These are phyloP conservation scores for Amanita pseudoporphyria DNA, from an alignment of 768 basidiomycete species.

Conservation along the genomic window DNA sequence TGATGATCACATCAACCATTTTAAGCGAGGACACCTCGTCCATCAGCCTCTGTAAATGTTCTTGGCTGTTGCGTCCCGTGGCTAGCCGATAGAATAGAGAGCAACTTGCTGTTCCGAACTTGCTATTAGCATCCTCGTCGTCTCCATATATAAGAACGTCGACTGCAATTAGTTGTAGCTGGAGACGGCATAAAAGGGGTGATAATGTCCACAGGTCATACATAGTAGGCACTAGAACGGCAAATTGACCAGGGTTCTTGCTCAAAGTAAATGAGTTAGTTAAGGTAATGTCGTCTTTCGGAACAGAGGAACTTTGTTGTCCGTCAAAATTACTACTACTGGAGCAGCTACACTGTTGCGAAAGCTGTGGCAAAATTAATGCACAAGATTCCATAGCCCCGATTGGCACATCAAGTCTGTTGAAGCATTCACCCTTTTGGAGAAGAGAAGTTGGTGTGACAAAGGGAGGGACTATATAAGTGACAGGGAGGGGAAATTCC, in stretches of 20 bases:
- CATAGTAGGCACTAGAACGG: constrained; percentile 23
- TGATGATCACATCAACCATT: not conserved
- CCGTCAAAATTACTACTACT: not conserved
- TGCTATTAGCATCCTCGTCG: not conserved
- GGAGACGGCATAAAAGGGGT: constrained; percentile 27
- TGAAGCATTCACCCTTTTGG: not conserved
- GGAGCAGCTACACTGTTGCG: not conserved
- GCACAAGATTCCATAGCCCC: not conserved
- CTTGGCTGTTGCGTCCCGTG: not conserved
- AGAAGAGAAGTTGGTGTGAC: constrained; percentile 29
- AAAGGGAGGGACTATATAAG: constrained; percentile 55
- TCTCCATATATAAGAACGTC: constrained; percentile 22
- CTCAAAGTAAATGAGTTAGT: not conserved
- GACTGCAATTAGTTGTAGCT: constrained; percentile 19
- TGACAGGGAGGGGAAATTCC: constrained; percentile 25
- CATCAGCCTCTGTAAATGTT: not conserved
- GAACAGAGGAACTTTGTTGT: not conserved
- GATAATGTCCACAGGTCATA: constrained; percentile 24
- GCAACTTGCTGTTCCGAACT: not conserved
- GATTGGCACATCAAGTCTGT: not conserved
- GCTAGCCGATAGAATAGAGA: not conserved
- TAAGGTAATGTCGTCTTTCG: not conserved
- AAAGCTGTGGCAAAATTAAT: not conserved
- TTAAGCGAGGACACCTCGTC: not conserved
- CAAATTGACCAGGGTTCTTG: constrained; percentile 17